Conservation (phyloP, 768 basidiomycete species). For the Calocybe indica region DNA sequence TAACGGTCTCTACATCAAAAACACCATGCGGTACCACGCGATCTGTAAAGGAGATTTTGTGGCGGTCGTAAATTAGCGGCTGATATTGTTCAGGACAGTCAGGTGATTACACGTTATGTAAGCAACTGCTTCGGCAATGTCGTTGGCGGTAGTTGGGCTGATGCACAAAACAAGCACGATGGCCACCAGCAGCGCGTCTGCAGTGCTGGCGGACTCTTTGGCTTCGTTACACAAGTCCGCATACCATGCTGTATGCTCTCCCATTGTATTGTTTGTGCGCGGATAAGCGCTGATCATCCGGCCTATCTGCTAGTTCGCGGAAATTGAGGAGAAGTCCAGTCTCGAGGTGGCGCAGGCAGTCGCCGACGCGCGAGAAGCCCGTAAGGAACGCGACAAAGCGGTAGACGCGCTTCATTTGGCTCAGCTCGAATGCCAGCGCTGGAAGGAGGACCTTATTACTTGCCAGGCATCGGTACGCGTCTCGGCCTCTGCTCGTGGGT, state of each 20-base stretch:
- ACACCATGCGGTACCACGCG: too few relatives aligned
- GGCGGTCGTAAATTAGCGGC: too few relatives aligned
- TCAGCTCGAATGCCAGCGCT: conserved; percentile 39
- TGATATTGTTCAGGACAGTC: too few relatives aligned
- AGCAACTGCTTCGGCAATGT: too few relatives aligned
- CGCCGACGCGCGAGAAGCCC: conserved; percentile 40
- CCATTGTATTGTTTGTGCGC: neutral
- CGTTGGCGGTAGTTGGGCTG: too few relatives aligned
- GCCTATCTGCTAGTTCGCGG: conserved; percentile 35
- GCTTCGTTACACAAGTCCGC: conserved; percentile 16
- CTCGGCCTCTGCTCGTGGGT: conserved; percentile 1
- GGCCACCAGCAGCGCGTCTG: conserved; percentile 10
- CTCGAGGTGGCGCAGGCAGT: conserved; percentile 44
- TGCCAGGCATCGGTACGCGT: conserved; percentile 43
- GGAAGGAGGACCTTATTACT: conserved; percentile 36
- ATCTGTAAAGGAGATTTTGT: too few relatives aligned
- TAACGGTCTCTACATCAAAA: too few relatives aligned
- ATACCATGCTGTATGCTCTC: conserved; percentile 15
- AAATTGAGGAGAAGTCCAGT: conserved; percentile 50
- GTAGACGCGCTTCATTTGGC: conserved; percentile 38
- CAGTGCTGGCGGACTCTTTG: conserved; percentile 15
- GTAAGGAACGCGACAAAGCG: conserved; percentile 41
- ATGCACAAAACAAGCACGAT: too few relatives aligned
- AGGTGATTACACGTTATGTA: too few relatives aligned
- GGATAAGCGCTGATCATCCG: neutral